Evolutionary conservation across 371 early-diverging fungal genomes (phyloP), one percentile per base, ranked within the genome.

Genomic region (Apophysomyces variabilis): DNA sequence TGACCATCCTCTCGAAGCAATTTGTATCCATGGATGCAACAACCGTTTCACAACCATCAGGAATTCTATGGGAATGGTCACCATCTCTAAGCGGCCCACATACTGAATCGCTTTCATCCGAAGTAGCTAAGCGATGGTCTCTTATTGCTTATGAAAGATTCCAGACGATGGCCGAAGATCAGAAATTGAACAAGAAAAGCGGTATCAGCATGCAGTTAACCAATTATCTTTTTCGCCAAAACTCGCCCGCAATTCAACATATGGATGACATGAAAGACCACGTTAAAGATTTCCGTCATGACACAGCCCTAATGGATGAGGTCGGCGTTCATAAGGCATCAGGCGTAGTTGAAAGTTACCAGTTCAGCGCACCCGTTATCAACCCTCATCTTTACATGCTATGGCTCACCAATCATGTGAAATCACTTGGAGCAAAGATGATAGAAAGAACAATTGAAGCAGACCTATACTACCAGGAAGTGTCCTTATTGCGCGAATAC

Each of bases 211-310:
- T 50, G 54, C 54, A 9, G 21, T 26, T 50, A 5, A 9, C 54
- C 21, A 50, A 50, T 50, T 50, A 50, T 26, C 21, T 50, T 21
- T 50, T 50, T 21, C 54, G 54, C 9, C 54, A 50, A 50, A 50
- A 50, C 21, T 26, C 54, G 35, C 35, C 5, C 21, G 5, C 21
- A 11, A 8, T 21, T 9, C 21, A n/a, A 21, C 5, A 50, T n/a
- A 50, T 50, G 54, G 3, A 50, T 21, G 54, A 32, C 35, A 50
- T 50, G 7, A 21, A 50, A 21, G 21, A 50, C 9, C 54, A 50
- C 21, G 54, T 50, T 26, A 50, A 50, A 21, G 18, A 50, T 4
- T 50, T 50, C 9, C 54, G 54, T 21, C 54, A 50, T 26, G 54
- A 50, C 21, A 0, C 54, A 50, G 54, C 54, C 21, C 16, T 50